Evolutionary conservation across 352 stramenopile genomes (phyloP).

Genomic region (Phytophthora kernoviae): DNA sequence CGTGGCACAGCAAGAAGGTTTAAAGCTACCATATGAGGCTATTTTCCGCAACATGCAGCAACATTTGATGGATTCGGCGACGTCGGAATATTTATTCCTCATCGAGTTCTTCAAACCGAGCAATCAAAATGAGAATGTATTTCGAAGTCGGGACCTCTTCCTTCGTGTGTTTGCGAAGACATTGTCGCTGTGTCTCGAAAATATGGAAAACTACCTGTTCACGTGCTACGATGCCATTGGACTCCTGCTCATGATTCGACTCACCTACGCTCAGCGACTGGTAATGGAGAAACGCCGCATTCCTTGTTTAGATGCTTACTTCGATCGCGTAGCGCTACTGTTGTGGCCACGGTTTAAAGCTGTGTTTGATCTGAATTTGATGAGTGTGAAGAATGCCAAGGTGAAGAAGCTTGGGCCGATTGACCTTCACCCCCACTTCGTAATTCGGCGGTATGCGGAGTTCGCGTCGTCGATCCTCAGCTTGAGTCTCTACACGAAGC

Average conservation of each 20-base stretch:
- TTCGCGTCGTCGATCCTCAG: constrained; percentile 96
- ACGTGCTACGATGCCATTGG: constrained; percentile 96
- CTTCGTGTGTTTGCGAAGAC: constrained; percentile 96
- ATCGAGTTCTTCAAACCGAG: constrained; percentile 93
- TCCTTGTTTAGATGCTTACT: constrained; percentile 95
- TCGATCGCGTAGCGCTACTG: constrained; percentile 95
- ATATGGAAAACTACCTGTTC: constrained; percentile 99
- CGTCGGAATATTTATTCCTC: constrained; percentile 97
- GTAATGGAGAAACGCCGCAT: constrained; percentile 88
- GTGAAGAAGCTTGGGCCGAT: constrained; percentile 92
- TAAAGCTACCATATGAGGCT: constrained; percentile 96
- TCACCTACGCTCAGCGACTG: constrained; percentile 89
- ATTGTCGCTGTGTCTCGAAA: constrained; percentile 95
- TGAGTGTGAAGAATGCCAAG: constrained; percentile 90
- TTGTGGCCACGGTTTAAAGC: constrained; percentile 98
- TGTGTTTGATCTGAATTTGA: constrained; percentile 96
- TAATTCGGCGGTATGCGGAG: constrained; percentile 96
- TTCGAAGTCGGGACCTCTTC: constrained; percentile 92
- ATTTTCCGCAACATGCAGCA: constrained; percentile 96
- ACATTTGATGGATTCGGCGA: constrained; percentile 97
- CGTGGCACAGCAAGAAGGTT: constrained; percentile 91
- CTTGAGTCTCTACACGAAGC: constrained; percentile 83
- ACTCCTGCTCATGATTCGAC: constrained; percentile 98
- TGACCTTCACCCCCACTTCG: constrained; percentile 97
- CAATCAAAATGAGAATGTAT: constrained; percentile 62